phyloP scores from a whole-genome alignment of 2,329 filamentous ascomycete genomes.

The Myriosclerotinia duriaeana region DNA sequence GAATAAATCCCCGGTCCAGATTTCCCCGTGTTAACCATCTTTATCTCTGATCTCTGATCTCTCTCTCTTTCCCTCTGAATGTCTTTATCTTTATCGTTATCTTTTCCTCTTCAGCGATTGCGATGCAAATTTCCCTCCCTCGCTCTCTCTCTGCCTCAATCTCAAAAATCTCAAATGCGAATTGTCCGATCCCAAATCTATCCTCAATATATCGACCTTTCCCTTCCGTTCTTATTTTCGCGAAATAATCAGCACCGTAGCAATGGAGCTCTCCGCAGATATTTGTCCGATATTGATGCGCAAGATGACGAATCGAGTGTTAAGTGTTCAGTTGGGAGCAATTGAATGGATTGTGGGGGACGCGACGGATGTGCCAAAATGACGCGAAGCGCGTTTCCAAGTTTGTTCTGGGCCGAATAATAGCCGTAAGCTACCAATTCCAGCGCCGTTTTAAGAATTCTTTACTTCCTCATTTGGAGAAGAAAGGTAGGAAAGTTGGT shows the following conservation, averaged over 20 bases:
- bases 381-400: conserved; percentile 7
- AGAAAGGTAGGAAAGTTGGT: not conserved
- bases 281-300: not conserved
- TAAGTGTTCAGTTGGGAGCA: not conserved
- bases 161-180: no score
- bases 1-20: conserved; percentile 54
- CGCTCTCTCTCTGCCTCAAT: no score
- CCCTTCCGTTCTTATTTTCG: no score
- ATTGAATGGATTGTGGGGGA: conserved; percentile 9
- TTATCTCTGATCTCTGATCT: conserved; percentile 17
- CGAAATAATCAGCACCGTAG: not conserved
- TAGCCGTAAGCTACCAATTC: not conserved
- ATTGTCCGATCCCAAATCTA: no score
- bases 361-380: conserved; percentile 9
- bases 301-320: not conserved
- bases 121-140: no score
- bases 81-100: no score
- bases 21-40: conserved; percentile 40
- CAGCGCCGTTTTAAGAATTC: not conserved
- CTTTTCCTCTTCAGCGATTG: no score
- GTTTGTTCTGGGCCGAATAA: not conserved
- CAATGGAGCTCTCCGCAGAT: not conserved
- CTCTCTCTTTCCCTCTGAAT: no score
- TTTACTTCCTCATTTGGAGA: no score
- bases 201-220: no score